Evolutionary conservation across 495 filamentous ascomycete species (phyloP), one percentile per base, ranked within the genome.

Genomic region (Parachaetomium inaequale): DNA sequence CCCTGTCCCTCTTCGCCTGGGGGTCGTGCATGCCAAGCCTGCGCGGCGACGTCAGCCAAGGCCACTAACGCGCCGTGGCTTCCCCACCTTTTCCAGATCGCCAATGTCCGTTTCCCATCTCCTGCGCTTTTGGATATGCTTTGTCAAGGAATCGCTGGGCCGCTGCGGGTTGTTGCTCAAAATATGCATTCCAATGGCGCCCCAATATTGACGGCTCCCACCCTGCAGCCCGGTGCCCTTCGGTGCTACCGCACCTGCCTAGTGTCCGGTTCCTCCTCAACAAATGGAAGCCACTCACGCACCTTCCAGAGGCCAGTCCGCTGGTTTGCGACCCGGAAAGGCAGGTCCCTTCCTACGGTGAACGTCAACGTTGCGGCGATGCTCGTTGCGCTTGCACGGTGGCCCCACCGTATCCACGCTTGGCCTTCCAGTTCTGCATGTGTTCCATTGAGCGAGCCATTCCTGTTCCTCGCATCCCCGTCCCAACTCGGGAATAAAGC

Each of bases 101-200:
- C 58, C 58, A 60, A 60, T 60, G 47, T 34, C 25, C 36, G 58
- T 60, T 60, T 53, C 58, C 58, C 58, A 61, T 61, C 25, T 29
- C n/a, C 49, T 54, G 58, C 58, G 23, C 38, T 46, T 46, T 54
- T 32, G 12, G 28, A 61, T 54, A 26, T 46, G 49, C 17, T 61
- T 61, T 61, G 58, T 54, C 49, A 36, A 55, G 3, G 17, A 34
- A 21, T 52, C 31, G 47, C 15, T 52, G 58, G n/a, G 29, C 56
- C 43, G 56, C 43, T 17, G 34, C 47, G 17, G 46, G 46, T 17
- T 25, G 45, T 21, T 43, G 58, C 47, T 23, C 47, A 32, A 43
- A 45, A 52, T 29, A 52, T 25, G 34, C 58, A 52, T 52, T 25
- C 43, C 32, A 26, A 59, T 40, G 42, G 7, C 15, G 40, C 40